phyloP scores from a whole-genome alignment of 2,329 filamentous ascomycete species.

The Talaromyces pinophilus region DNA sequence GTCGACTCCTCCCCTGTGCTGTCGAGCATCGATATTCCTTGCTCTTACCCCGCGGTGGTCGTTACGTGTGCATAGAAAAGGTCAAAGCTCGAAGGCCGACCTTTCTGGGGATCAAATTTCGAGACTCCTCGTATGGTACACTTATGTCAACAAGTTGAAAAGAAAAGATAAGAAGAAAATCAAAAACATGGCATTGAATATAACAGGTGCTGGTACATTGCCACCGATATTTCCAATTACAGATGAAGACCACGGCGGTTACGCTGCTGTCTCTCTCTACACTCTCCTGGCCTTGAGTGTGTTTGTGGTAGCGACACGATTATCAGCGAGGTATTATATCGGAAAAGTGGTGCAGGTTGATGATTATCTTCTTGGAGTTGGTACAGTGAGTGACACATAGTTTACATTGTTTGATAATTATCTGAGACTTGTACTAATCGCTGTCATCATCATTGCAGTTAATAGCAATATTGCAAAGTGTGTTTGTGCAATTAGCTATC shows the following conservation, averaged over 20 bases:
- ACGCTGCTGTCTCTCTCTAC: conserved; percentile 28
- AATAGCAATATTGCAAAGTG: conserved; percentile 27
- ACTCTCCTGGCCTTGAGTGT: conserved; percentile 26
- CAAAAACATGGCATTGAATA: background rate
- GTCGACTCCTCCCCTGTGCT: background rate
- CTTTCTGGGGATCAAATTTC: background rate
- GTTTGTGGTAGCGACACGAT: conserved; percentile 26
- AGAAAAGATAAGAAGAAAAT: too few relatives aligned
- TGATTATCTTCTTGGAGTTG: conserved; percentile 26
- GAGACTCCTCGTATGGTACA: background rate
- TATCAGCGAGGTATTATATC: conserved; percentile 29
- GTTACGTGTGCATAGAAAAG: background rate
- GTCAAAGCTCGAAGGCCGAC: background rate
- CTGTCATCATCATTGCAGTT: conserved; percentile 15
- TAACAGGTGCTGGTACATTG: conserved; percentile 25
- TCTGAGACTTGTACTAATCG: background rate
- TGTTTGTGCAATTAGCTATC: conserved; percentile 29
- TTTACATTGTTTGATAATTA: background rate
- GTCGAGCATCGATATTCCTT: background rate
- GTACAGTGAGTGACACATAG: conserved; percentile 23
- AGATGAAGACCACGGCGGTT: conserved; percentile 29
- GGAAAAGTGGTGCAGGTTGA: conserved; percentile 28
- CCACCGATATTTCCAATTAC: conserved; percentile 29
- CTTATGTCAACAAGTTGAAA: too few relatives aligned
- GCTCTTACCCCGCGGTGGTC: background rate